Conservation (phyloP, 2,329 filamentous ascomycete species). For the Fusarium bulbicola region DNA sequence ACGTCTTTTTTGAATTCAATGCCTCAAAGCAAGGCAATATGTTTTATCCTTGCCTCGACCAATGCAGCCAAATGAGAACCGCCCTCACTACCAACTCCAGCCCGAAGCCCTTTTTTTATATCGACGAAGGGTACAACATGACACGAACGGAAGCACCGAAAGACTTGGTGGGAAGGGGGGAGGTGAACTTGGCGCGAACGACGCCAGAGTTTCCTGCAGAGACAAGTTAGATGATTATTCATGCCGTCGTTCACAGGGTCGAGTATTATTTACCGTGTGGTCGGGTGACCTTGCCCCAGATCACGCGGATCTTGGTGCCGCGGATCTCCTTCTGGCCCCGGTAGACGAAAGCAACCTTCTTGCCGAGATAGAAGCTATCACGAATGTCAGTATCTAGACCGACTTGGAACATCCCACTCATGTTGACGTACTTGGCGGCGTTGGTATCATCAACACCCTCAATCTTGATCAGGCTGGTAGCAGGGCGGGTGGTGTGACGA, state of each 20-base stretch:
- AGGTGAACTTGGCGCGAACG: constrained; percentile 96
- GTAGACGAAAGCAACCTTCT: constrained; percentile 99
- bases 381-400: constrained; percentile 38
- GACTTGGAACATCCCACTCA: neutral
- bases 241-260: neutral
- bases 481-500: constrained; percentile 90
- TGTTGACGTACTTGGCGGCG: constrained; percentile 78
- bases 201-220: constrained; percentile 90
- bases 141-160: constrained; percentile 96
- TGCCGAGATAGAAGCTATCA: constrained; percentile 90
- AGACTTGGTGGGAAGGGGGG: constrained; percentile 94
- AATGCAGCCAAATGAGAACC: constrained; percentile 70
- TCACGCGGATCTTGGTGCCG: constrained; percentile 98
- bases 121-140: constrained; percentile 98
- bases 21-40: constrained; percentile 63
- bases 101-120: constrained; percentile 77
- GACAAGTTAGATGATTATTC: constrained; percentile 22
- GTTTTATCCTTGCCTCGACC: constrained; percentile 66
- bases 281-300: constrained; percentile 98
- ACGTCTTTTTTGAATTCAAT: constrained; percentile 64
- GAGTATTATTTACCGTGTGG: constrained; percentile 78
- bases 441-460: constrained; percentile 94
- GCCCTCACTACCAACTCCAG: constrained; percentile 70
- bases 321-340: constrained; percentile 93
- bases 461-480: constrained; percentile 96